These are phyloP conservation scores for Barbatosphaeria neglecta DNA, from an alignment of 495 filamentous ascomycete species.

Conservation along the genomic window DNA sequence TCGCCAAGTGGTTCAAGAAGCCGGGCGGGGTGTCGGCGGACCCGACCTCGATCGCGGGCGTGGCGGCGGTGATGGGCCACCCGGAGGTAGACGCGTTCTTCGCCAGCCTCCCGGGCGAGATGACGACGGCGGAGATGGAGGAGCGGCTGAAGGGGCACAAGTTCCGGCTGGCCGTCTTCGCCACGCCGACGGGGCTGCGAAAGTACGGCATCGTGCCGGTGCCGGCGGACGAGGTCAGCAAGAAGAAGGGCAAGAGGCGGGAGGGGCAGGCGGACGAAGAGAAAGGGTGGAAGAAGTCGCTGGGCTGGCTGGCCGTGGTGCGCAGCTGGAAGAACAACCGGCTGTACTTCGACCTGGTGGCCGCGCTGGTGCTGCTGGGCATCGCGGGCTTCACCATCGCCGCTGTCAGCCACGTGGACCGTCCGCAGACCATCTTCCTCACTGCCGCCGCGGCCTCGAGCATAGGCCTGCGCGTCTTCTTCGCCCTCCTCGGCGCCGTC, in stretches of 20 bases:
- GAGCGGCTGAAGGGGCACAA: slow-evolving; percentile 7
- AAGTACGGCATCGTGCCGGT: slow-evolving; percentile 18
- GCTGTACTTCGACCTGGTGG: slow-evolving; percentile 5
- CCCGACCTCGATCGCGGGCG: slow-evolving; percentile 16
- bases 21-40: slow-evolving; percentile 9
- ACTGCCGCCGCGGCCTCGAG: slow-evolving; percentile 1
- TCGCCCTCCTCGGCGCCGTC: slow-evolving; percentile 8
- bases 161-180: slow-evolving; percentile 12
- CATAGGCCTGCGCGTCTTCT: slow-evolving; percentile 7
- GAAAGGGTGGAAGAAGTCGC: neutral
- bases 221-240: neutral
- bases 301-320: neutral
- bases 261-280: too few species aligned
- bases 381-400: slow-evolving; percentile 9
- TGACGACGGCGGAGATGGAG: slow-evolving; percentile 6
- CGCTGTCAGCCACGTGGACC: slow-evolving; percentile 5
- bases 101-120: slow-evolving; percentile 7
- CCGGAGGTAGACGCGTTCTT: slow-evolving; percentile 14
- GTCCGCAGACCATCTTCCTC: slow-evolving; percentile 5
- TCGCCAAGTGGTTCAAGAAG: slow-evolving; percentile 9
- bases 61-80: slow-evolving; percentile 17
- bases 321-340: slow-evolving; percentile 8
- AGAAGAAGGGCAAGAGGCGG: neutral
- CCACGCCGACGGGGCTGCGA: slow-evolving; percentile 2
- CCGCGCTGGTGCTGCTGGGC: slow-evolving; percentile 4